Base-by-base conservation (phyloP, 2,329 filamentous ascomycete species). In the Periconia macrospinosa region DNA sequence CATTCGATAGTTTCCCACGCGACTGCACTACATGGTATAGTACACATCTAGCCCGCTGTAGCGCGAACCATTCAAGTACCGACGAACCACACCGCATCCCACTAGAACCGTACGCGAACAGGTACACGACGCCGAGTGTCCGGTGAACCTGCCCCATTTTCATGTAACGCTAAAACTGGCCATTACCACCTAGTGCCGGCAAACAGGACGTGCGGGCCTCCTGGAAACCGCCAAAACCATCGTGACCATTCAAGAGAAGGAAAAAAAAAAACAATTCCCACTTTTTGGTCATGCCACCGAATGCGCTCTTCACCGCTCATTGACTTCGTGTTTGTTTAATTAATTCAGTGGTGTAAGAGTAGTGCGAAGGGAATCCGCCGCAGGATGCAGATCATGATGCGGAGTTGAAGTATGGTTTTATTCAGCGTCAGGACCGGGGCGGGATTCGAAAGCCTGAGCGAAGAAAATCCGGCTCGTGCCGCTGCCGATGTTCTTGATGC, bases 381-480 rank as follows among this genome's bases (percentile, higher is more conserved):
- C 11, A 10, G 15, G 33, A 13, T 37, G 6, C 11, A 10, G 11
- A 13, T 37, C 11, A 14, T n/a, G 11, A 6, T 37, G 30, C 27
- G 41, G 42, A 19, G 42, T 18, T 6, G 30, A 30, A 41, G 9
- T 9, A 30, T 35, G 45, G 45, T 40, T 58, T 37, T 37, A 55
- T 46, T 65, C 63, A 10, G 55, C 53, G 9, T 61, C 52, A 2
- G 55, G 23, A 27, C 23, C 23, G 23, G 23, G 52, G 17, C 47
- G 49, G 41, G 57, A 62, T 58, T 87, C 90, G 73, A 88, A 93
- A 7, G 88, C 93, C 73, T 99, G 94, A 1, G 92, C 87, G 74
- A 97, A 99, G 78, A 97, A 97, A 46, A 97, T 82, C 40, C 89
- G 85, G 5, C 91, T 90, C 5, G 86, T 83, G 56, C 81, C 79